phyloP scores from a whole-genome alignment of 2,329 filamentous ascomycete genomes.

The Ophiostoma novo-ulmi region DNA sequence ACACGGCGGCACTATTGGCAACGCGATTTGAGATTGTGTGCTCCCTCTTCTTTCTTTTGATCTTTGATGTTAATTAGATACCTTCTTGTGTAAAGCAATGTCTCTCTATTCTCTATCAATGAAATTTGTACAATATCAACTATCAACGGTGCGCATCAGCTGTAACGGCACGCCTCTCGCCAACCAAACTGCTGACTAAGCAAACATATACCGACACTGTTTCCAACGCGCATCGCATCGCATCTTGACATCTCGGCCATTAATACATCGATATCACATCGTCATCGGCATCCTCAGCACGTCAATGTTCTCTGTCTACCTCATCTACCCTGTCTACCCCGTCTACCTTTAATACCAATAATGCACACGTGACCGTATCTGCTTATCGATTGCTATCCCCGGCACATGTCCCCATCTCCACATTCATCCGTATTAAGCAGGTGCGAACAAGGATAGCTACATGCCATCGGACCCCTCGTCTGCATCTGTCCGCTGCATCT shows the following conservation, averaged over 20 bases:
- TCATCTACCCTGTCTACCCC: neutral
- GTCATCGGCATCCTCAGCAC: neutral
- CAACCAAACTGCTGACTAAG: neutral
- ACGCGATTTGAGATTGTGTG: neutral
- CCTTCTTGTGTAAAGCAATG: no score
- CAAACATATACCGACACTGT: neutral
- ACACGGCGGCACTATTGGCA: neutral
- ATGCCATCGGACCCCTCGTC: neutral
- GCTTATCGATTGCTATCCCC: neutral
- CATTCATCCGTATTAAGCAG: slow-evolving; percentile 2
- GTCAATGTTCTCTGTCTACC: neutral
- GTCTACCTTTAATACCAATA: neutral
- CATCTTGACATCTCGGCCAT: no score
- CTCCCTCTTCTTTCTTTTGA: neutral
- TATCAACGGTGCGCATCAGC: neutral
- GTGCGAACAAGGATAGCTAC: slow-evolving; percentile 2
- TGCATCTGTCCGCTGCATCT: slow-evolving; percentile 5
- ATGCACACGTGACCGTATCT: neutral
- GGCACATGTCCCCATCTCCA: slow-evolving; percentile 7
- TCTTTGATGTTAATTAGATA: no score
- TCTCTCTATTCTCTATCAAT: no score
- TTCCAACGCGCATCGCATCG: no score
- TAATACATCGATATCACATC: no score
- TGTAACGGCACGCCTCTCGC: neutral
- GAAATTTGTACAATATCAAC: neutral